These are phyloP conservation scores for Penicillium cosmopolitanum DNA, from an alignment of 495 filamentous ascomycete genomes.

Conservation along the genomic window DNA sequence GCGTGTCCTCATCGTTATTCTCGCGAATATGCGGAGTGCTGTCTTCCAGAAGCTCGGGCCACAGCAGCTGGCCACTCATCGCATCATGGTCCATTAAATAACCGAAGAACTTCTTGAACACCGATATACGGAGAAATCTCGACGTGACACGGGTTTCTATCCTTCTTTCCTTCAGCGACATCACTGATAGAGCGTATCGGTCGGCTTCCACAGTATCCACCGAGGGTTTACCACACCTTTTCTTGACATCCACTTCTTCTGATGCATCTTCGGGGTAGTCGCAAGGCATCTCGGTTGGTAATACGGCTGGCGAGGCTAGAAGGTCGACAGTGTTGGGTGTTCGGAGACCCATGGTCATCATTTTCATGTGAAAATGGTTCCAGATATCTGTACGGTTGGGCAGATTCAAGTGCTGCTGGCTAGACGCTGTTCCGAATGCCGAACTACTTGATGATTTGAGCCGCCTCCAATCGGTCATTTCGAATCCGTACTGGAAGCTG, in stretches of 20 bases:
- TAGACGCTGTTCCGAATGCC: not conserved
- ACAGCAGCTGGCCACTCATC: not conserved
- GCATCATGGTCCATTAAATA: not conserved
- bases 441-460: not conserved
- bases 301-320: not conserved
- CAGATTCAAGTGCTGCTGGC: not conserved
- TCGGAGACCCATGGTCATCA: not conserved
- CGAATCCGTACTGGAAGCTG: constrained; percentile 16
- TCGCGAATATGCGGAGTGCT: not conserved
- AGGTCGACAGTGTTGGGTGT: not conserved
- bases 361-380: not conserved
- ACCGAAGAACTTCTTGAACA: not conserved
- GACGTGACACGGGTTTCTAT: not conserved
- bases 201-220: not conserved
- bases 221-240: not conserved
- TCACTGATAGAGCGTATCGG: not conserved
- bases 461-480: constrained; percentile 7
- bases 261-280: not conserved
- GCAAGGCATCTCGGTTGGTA: not conserved
- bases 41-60: not conserved
- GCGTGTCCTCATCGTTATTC: not conserved
- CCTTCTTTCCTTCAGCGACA: not conserved
- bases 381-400: not conserved
- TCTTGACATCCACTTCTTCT: not conserved
- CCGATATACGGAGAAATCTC: not conserved